phyloP scores from a whole-genome alignment of 805 yeast species.

The Pachysolen tannophilus region DNA sequence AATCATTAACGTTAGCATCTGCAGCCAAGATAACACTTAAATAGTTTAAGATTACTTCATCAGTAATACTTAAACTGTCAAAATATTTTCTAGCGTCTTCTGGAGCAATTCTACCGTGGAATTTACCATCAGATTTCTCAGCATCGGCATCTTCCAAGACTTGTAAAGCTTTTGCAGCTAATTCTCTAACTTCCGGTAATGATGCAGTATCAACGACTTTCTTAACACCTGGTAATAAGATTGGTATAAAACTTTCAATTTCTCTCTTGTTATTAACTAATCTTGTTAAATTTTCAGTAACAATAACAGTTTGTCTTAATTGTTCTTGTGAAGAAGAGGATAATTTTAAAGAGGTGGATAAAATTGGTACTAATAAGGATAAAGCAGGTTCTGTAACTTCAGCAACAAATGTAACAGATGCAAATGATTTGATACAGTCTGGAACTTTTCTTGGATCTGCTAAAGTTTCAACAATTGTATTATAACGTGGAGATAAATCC shows the following conservation, averaged over 20 bases:
- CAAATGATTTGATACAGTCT: constrained; percentile 77
- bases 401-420: constrained; percentile 94
- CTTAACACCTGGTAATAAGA: constrained; percentile 83
- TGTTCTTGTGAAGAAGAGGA: constrained; percentile 92
- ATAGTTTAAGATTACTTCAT: constrained; percentile 36
- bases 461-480: constrained; percentile 77
- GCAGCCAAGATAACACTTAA: constrained; percentile 45
- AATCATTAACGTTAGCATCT: constrained; percentile 68
- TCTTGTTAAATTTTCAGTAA: constrained; percentile 91
- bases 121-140: constrained; percentile 59
- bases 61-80: constrained; percentile 22
- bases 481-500: constrained; percentile 82
- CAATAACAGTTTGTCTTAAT: constrained; percentile 92
- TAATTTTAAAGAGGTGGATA: constrained; percentile 80
- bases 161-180: constrained; percentile 77
- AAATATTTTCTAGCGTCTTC: constrained; percentile 45
- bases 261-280: constrained; percentile 90
- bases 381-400: constrained; percentile 97
- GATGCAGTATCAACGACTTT: constrained; percentile 87
- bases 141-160: constrained; percentile 79
- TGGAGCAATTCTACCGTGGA: constrained; percentile 63
- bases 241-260: constrained; percentile 81
- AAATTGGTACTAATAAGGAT: constrained; percentile 83
- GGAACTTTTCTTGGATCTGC: constrained; percentile 88
- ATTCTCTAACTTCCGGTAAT: constrained; percentile 90